Evolutionary conservation across 2,329 filamentous ascomycete species (phyloP).

Genomic region (Neopestalotiopsis clavispora): DNA sequence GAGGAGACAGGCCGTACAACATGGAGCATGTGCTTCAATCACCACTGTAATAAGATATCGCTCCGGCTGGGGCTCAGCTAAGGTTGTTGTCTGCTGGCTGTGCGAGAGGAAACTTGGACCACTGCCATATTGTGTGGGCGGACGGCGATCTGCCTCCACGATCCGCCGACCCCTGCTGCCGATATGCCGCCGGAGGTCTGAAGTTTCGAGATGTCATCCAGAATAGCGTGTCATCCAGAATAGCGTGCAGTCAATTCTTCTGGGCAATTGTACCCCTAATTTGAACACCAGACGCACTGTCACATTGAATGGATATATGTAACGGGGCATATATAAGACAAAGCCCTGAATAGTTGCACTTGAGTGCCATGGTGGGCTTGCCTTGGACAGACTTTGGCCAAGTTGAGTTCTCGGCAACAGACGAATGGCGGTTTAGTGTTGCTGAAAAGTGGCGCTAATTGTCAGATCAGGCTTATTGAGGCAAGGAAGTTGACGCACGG

Average conservation of each 20-base stretch:
- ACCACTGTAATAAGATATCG: slow-evolving; percentile 13
- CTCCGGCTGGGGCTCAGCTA: slow-evolving; percentile 3
- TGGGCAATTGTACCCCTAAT: too few relatives aligned
- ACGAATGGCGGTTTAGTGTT: background rate
- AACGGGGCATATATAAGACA: background rate
- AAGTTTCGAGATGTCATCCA: background rate
- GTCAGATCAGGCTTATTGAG: slow-evolving; percentile 5
- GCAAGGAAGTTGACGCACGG: slow-evolving; percentile 14
- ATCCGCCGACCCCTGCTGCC: slow-evolving; percentile 13
- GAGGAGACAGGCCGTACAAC: slow-evolving; percentile 19
- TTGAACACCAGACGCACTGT: too few relatives aligned
- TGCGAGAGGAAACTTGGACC: slow-evolving; percentile 3
- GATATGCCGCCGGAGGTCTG: slow-evolving; percentile 2
- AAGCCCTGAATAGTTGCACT: background rate
- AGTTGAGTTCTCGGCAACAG: background rate
- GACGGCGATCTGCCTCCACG: slow-evolving; percentile 15
- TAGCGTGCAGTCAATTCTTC: background rate
- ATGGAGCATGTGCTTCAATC: slow-evolving; percentile 14
- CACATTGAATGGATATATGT: background rate
- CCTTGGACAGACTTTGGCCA: background rate
- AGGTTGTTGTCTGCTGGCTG: background rate
- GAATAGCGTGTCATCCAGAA: too few relatives aligned
- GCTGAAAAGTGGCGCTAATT: slow-evolving; percentile 4
- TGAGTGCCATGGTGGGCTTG: background rate
- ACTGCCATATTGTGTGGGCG: background rate